Evolutionary conservation across 2,329 filamentous ascomycete genomes (phyloP), one percentile per base, ranked within the genome.

Genomic region (Stenocarpella maydis): DNA sequence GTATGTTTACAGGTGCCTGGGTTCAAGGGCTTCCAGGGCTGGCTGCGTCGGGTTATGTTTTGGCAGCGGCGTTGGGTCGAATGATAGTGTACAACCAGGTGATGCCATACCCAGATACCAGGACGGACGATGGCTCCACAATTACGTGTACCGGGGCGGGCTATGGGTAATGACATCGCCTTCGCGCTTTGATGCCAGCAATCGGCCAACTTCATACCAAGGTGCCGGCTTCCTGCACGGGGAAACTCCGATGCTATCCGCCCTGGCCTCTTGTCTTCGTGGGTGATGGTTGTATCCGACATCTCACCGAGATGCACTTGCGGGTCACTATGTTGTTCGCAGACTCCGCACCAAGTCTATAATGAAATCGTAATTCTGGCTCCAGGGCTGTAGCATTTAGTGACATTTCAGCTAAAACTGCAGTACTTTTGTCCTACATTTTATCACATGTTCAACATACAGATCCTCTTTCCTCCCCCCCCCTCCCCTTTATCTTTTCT

Each of bases 101-200:
- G 39, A 31, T 24, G n/a, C 17, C 37, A 55, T 50, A 67, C 52
- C 52, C 58, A 39, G 31, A 50, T 58, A 67, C 28, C 28, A 67
- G 10, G 26, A 24, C 52, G 31, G 41, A 15, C 45, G 41, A 17
- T 37, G 43, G 2, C 49, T 8, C 17, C 31, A 15, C 17, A 26
- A 21, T 34, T 34, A 4, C 31, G 21, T 21, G 24, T 19, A 19
- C 12, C 8, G 19, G 28, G 10, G 12, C 5, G 28, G 10, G 12
- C 5, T 61, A 47, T 24, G 58, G 28, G n/a, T 17, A 24, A 34
- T 24, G 43, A 15, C 2, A 24, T 34, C 4, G 28, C 12, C 21
- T 52, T 19, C 37, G 12, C 43, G 4, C 1, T 1, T 12, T 6
- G 41, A 17, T n/a, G 10, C 26, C 10, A n/a, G 34, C 19, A 34